Evolutionary conservation across 2,329 filamentous ascomycete species (phyloP).

Genomic region (Claviceps maximensis): DNA sequence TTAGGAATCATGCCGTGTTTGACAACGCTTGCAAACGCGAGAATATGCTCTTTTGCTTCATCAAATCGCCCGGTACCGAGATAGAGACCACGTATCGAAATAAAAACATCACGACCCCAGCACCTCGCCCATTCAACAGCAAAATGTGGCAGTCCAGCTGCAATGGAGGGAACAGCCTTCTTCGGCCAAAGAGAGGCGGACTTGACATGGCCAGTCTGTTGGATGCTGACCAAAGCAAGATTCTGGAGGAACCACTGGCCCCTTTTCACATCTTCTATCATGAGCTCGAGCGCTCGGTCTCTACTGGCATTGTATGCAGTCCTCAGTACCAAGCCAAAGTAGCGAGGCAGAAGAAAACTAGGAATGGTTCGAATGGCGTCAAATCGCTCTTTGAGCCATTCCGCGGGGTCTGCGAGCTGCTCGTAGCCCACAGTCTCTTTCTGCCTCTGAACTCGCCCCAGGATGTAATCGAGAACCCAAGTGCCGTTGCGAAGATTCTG

Average conservation of each 20-base stretch:
- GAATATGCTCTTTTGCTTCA: slow-evolving; percentile 86
- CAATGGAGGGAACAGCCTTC: slow-evolving; percentile 72
- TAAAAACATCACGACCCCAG: slow-evolving; percentile 96
- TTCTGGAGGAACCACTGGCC: slow-evolving; percentile 84
- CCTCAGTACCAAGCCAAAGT: slow-evolving; percentile 80
- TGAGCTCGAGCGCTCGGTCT: slow-evolving; percentile 63
- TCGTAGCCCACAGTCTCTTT: slow-evolving; percentile 49
- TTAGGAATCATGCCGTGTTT: slow-evolving; percentile 99
- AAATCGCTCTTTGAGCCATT: slow-evolving; percentile 75
- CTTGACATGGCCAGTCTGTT: slow-evolving; percentile 78
- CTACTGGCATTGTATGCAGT: slow-evolving; percentile 78
- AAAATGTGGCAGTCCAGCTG: slow-evolving; percentile 89
- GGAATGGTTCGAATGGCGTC: slow-evolving; percentile 76
- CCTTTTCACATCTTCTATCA: slow-evolving; percentile 62
- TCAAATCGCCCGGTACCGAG: slow-evolving; percentile 78
- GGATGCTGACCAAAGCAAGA: slow-evolving; percentile 80
- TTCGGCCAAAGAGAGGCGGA: slow-evolving; percentile 84
- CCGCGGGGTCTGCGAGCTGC: slow-evolving; percentile 49
- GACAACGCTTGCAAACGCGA: slow-evolving; percentile 86
- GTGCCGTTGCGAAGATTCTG: slow-evolving; percentile 83
- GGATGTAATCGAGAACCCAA: slow-evolving; percentile 84
- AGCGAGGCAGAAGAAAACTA: slow-evolving; percentile 79
- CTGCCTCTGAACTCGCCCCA: slow-evolving; percentile 62
- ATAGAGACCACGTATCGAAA: slow-evolving; percentile 82
- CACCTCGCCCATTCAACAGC: slow-evolving; percentile 87